Evolutionary conservation across 257 asterid genomes (phyloP), one percentile per base, ranked within the genome.

Genomic region (Salvia splendens): DNA sequence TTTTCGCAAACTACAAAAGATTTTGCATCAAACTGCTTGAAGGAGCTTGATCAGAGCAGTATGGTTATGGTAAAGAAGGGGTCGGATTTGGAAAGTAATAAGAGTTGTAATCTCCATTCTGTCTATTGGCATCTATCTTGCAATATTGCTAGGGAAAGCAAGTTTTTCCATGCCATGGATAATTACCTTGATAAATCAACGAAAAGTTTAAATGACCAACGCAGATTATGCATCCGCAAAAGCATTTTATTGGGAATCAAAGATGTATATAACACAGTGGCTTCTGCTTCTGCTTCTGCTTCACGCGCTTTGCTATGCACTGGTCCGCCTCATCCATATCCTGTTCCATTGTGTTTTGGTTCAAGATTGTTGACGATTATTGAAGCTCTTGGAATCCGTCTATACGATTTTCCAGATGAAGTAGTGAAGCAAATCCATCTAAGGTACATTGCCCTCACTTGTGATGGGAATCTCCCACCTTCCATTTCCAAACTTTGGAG

Each of bases 61-160:
- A 7, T 56, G 45, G 28, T 56, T 33, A 56, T 56, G 63, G 63
- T 33, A 0, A 56, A 56, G 43, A 32, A 32, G 28, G 24, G 45
- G 0, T 32, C 62, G 3, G 12, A 56, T 56, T 32, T 56, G 24
- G 3, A 32, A 7, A 33, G 28, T 5, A 32, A 12, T 12, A 56
- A 56, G 62, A 12, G 1, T 32, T 56, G 62, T 40, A 12, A 24
- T 32, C 62, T 56, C 5, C 63, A 56, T 56, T 56, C 63, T 56
- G 28, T 56, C 1, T 56, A 12, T 8, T 56, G 63, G 63, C 63
- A 56, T 56, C 12, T 56, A 33, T 56, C 63, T n/a, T 33, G 28
- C 45, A 33, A n/a, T 12, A 45, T 0, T 6, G 63, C 63, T 8
- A 33, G 6, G 28, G n/a, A 56, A 12, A 56, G 3, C 7, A n/a